These are phyloP conservation scores for Candida hungchunana DNA, from an alignment of 805 yeast genomes.

Conservation along the genomic window DNA sequence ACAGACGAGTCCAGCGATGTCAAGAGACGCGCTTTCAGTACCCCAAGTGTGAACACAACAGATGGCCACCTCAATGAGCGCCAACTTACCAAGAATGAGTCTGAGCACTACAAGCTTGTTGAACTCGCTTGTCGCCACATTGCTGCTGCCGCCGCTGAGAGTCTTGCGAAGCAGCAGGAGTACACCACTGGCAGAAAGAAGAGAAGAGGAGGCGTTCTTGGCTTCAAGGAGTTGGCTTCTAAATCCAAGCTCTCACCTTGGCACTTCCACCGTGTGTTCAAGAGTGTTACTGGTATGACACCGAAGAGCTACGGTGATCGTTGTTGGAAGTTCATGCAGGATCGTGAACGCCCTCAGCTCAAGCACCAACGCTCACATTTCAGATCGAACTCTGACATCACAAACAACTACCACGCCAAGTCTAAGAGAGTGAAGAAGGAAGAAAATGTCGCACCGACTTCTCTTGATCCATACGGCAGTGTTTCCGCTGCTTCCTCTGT, in stretches of 20 bases:
- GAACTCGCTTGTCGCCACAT: conserved; percentile 81
- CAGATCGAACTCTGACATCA: conserved; percentile 21
- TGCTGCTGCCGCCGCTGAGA: conserved; percentile 69
- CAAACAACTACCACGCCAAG: conserved; percentile 14
- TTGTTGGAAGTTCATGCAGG: conserved; percentile 59
- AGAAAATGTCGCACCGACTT: conserved; percentile 10
- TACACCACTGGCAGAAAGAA: conserved; percentile 36
- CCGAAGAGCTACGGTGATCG: conserved; percentile 87
- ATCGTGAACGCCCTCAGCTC: conserved; percentile 22
- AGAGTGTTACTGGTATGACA: conserved; percentile 79
- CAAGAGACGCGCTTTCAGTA: conserved; percentile 24
- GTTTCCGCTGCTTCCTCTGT: conserved; percentile 1
- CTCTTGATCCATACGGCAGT: background rate
- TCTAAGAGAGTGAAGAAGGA: conserved; percentile 11
- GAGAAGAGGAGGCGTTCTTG: conserved; percentile 74
- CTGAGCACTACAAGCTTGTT: conserved; percentile 64
- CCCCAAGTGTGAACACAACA: conserved; percentile 18
- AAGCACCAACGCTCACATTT: conserved; percentile 21
- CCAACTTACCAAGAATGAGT: conserved; percentile 50
- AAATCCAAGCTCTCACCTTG: conserved; percentile 81
- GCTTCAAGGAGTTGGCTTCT: conserved; percentile 83
- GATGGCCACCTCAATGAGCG: conserved; percentile 17
- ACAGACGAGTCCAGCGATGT: conserved; percentile 18
- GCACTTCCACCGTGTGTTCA: conserved; percentile 92
- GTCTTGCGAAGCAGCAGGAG: conserved; percentile 27